Percentiles rank a stretch among this genome's conserved stretches.
Conservation (phyloP, 2,329 filamentous ascomycete genomes). For the Phoma sp. region DNA sequence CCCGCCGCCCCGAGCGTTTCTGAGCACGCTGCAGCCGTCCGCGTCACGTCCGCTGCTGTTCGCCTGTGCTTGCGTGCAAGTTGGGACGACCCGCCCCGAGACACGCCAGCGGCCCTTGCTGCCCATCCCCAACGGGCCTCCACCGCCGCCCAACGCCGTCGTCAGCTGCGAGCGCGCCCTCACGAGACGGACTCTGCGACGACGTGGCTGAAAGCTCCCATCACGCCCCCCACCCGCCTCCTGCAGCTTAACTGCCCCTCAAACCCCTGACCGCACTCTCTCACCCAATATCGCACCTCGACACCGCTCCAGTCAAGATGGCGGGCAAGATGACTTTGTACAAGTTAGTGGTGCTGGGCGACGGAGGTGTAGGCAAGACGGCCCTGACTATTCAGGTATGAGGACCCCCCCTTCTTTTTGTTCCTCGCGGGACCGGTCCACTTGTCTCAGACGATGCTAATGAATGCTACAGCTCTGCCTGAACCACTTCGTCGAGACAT, state of each 20-base stretch:
- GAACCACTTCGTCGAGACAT: constrained; percentile 97
- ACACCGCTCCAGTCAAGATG: constrained; percentile 58
- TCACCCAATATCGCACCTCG: neutral
- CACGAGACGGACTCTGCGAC: constrained; percentile 24
- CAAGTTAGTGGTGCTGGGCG: constrained; percentile 93
- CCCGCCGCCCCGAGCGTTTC: constrained; percentile 30
- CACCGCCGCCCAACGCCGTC: constrained; percentile 25
- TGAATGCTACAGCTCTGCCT: constrained; percentile 75
- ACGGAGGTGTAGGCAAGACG: constrained; percentile 93
- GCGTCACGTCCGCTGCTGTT: constrained; percentile 34
- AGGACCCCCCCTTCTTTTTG: constrained; percentile 49
- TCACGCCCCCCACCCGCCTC: constrained; percentile 11
- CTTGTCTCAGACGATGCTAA: constrained; percentile 16
- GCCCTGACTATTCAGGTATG: constrained; percentile 91
- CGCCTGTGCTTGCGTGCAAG: constrained; percentile 19
- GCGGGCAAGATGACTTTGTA: constrained; percentile 94
- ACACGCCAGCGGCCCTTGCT: constrained; percentile 22
- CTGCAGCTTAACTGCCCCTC: constrained; percentile 10
- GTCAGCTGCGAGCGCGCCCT: constrained; percentile 30
- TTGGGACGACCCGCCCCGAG: constrained; percentile 25
- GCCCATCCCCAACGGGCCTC: constrained; percentile 20
- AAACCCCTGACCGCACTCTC: neutral
- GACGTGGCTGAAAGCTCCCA: constrained; percentile 24
- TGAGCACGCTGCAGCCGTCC: constrained; percentile 33
- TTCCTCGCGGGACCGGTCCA: neutral